Percentiles rank a stretch among this genome's conserved stretches.
phyloP scores from a whole-genome alignment of 75 land plant genomes.

The Picea glauca region DNA sequence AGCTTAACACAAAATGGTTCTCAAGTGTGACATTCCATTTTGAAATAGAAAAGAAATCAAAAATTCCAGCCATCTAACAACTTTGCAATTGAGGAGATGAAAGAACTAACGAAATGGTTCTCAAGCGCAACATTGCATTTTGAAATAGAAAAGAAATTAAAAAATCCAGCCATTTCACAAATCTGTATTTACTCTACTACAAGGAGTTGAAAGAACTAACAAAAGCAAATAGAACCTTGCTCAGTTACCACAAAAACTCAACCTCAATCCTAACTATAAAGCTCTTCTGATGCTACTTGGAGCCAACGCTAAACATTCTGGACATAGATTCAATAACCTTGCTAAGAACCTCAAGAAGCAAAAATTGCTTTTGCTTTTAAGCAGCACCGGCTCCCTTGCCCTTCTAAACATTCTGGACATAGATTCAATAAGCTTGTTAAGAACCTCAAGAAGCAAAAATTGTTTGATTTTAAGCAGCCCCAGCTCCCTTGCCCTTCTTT shows the following conservation, averaged over 20 bases:
- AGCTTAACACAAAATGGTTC: not conserved
- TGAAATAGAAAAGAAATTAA: not conserved
- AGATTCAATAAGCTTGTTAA: not conserved
- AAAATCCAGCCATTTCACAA: not conserved
- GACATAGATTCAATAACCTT: not conserved
- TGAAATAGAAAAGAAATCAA: not conserved
- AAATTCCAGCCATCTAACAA: no score
- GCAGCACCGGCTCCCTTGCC: no score
- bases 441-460: not conserved
- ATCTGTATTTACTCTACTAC: not conserved
- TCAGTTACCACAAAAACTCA: not conserved
- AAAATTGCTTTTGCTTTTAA: no score
- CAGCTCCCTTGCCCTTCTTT: constrained; percentile 64
- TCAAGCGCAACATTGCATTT: no score
- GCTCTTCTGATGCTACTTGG: not conserved
- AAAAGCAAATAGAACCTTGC: not conserved
- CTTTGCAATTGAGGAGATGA: no score
- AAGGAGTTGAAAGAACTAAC: not conserved
- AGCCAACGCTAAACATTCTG: not conserved
- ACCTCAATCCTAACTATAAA: not conserved
- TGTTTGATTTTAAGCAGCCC: constrained; percentile 11
- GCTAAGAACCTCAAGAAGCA: no score
- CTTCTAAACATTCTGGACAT: no score
- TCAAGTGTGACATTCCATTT: not conserved
- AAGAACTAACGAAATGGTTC: no score